Percentiles rank a stretch among this genome's conserved stretches.
Evolutionary conservation across 352 stramenopile species (phyloP).

Genomic region (Globisporangium emineosum): DNA sequence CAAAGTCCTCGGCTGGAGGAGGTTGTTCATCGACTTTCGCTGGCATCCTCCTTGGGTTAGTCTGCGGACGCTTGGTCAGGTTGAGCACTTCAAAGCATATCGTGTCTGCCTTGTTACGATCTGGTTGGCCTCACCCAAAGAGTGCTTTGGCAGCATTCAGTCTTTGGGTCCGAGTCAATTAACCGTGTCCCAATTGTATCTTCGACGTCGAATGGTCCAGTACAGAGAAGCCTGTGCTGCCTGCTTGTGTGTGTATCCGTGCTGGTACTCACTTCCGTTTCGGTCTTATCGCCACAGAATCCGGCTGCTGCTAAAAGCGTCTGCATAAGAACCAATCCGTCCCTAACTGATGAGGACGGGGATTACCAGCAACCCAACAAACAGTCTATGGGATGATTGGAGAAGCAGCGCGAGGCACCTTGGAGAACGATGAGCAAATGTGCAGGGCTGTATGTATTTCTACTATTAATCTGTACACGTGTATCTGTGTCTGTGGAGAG

Average conservation of each 20-base stretch:
- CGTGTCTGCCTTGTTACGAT: neutral
- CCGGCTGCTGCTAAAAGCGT: no score
- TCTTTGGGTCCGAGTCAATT: neutral
- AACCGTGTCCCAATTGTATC: neutral
- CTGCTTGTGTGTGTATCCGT: no score
- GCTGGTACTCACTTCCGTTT: neutral
- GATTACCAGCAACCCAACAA: neutral
- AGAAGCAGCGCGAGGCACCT: no score
- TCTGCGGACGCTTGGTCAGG: neutral
- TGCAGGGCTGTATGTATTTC: slow-evolving; percentile 9
- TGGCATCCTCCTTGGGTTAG: neutral
- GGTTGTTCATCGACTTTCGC: neutral
- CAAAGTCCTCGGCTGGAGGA: neutral
- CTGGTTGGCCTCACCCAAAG: neutral
- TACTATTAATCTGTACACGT: slow-evolving; percentile 7
- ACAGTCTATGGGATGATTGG: no score
- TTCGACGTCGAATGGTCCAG: neutral
- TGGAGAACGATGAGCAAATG: neutral
- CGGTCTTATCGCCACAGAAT: neutral
- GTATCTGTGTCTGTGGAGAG: neutral
- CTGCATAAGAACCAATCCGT: neutral
- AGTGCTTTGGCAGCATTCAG: neutral
- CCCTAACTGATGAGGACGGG: neutral
- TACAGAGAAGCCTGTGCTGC: neutral
- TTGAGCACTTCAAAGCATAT: neutral